Evolutionary conservation across 345 rosid species (phyloP).

Genomic region (Hirschfeldia incana): DNA sequence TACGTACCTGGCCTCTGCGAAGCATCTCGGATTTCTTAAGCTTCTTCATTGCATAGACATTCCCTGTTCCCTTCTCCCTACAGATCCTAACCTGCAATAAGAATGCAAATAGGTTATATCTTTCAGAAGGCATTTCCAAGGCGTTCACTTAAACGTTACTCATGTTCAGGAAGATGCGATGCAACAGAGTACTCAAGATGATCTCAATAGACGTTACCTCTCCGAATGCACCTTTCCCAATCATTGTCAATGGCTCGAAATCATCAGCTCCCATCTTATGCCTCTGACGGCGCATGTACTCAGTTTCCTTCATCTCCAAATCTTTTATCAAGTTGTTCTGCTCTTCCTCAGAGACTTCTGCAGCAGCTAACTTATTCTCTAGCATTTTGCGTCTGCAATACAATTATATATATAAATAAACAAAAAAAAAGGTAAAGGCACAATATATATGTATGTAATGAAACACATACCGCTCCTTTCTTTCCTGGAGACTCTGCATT

Average conservation of each 20-base stretch:
- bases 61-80: slow-evolving; percentile 83
- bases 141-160: neutral
- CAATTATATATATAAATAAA: neutral
- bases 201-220: slow-evolving; percentile 57
- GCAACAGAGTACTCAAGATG: neutral
- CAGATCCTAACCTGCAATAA: slow-evolving; percentile 77
- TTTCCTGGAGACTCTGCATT: slow-evolving; percentile 84
- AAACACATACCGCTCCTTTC: slow-evolving; percentile 79
- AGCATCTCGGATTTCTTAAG: slow-evolving; percentile 98
- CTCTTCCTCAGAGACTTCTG: slow-evolving; percentile 95
- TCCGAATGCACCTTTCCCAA: slow-evolving; percentile 99
- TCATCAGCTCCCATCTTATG: slow-evolving; percentile 99
- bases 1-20: slow-evolving; percentile 96
- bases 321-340: slow-evolving; percentile 79
- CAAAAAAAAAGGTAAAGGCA: neutral
- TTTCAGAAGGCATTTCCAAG: neutral
- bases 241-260: slow-evolving; percentile 98
- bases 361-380: slow-evolving; percentile 95
- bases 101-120: neutral
- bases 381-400: slow-evolving; percentile 69
- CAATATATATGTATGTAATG: neutral
- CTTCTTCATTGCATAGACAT: slow-evolving; percentile 98
- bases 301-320: slow-evolving; percentile 95
- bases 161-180: neutral
- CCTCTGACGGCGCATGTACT: slow-evolving; percentile 95